phyloP scores from a whole-genome alignment of 257 asterid species.

The Anisodus tanguticus region DNA sequence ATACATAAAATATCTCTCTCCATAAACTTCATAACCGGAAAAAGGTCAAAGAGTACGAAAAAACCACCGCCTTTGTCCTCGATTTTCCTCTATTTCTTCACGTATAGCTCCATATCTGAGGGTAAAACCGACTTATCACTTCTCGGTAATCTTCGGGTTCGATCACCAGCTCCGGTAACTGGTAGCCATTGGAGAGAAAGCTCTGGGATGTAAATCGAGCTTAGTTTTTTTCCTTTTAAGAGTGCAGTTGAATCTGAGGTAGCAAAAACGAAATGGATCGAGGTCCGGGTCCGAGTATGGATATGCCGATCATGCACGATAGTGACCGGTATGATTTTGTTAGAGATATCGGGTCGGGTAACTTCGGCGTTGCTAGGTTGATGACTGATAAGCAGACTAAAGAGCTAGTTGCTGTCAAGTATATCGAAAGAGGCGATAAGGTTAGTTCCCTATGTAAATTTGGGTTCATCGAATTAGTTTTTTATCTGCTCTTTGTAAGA shows the following conservation, averaged over 20 bases:
- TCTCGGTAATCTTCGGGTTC: not conserved
- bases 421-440: constrained; percentile 88
- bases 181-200: not conserved
- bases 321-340: constrained; percentile 86
- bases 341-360: constrained; percentile 84
- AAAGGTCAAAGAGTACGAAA: constrained; percentile 11
- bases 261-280: constrained; percentile 62
- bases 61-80: constrained; percentile 14
- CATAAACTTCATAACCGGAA: not conserved
- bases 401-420: constrained; percentile 84
- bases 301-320: constrained; percentile 95
- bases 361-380: constrained; percentile 81
- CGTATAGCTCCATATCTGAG: not conserved
- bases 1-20: constrained; percentile 22
- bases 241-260: constrained; percentile 15
- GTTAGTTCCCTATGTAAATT: constrained; percentile 41
- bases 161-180: constrained; percentile 11
- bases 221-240: not conserved
- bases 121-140: constrained; percentile 9
- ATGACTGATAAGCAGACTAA: constrained; percentile 83
- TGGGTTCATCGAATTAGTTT: not conserved
- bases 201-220: not conserved
- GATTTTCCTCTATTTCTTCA: not conserved
- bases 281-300: constrained; percentile 67
- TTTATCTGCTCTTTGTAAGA: constrained; percentile 4